A percentile compares a stretch with the other conserved stretches of the same genome.
Conservation (phyloP, 495 filamentous ascomycete species). For the Hypoxylon fragiforme region DNA sequence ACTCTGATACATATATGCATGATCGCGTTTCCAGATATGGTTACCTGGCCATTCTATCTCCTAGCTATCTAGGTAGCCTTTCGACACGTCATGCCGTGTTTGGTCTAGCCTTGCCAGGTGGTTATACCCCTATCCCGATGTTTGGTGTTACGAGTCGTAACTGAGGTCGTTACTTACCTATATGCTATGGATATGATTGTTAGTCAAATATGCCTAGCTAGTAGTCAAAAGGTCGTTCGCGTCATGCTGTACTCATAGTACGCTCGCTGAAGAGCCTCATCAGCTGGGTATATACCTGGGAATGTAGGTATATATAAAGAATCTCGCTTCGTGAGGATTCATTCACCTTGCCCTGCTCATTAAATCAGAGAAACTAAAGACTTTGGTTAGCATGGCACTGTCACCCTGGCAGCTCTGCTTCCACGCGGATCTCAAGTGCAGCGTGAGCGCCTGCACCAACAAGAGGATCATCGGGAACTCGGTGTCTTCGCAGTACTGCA, state of each 20-base stretch:
- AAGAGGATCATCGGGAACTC: constrained; percentile 10
- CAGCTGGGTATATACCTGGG: too few relatives aligned
- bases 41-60: constrained; percentile 4
- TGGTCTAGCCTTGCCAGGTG: not conserved
- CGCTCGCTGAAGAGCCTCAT: too few relatives aligned
- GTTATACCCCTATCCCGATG: not conserved
- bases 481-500: constrained; percentile 15
- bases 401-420: constrained; percentile 33
- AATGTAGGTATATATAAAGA: too few relatives aligned
- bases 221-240: too few relatives aligned
- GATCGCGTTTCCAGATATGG: not conserved
- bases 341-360: too few relatives aligned
- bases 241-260: too few relatives aligned
- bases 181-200: too few relatives aligned
- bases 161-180: too few relatives aligned
- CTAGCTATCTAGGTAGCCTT: not conserved
- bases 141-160: not conserved
- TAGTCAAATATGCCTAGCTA: too few relatives aligned
- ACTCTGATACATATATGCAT: not conserved
- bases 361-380: too few relatives aligned
- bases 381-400: constrained; percentile 11
- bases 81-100: constrained; percentile 29
- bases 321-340: too few relatives aligned
- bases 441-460: constrained; percentile 16
- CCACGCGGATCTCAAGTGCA: constrained; percentile 27